Conservation (phyloP, 768 basidiomycete genomes). For the Leccinum broughii region DNA sequence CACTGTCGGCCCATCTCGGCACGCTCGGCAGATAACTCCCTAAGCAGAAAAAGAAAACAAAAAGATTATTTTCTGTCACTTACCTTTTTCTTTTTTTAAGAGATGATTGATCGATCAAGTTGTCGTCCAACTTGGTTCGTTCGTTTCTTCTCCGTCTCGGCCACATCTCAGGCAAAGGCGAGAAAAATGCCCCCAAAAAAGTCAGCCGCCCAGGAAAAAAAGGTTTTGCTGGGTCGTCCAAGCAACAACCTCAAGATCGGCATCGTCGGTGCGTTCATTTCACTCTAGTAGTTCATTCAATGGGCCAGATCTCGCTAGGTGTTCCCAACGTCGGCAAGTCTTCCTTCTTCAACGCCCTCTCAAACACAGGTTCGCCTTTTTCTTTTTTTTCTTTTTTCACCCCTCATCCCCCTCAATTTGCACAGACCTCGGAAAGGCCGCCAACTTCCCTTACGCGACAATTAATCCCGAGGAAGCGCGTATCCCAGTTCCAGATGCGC, state of each 20-base stretch:
- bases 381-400: neutral
- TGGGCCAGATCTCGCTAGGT: conserved; percentile 44
- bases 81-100: neutral
- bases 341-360: conserved; percentile 97
- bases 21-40: conserved; percentile 23
- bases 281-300: neutral
- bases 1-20: conserved; percentile 12
- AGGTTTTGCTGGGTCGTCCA: conserved; percentile 83
- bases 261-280: conserved; percentile 83
- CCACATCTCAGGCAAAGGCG: conserved; percentile 40
- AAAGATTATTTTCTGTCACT: neutral
- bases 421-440: conserved; percentile 86
- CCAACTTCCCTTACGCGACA: conserved; percentile 96
- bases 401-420: conserved; percentile 6
- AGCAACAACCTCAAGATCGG: conserved; percentile 98
- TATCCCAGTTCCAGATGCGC: conserved; percentile 89
- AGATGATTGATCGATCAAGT: conserved; percentile 36
- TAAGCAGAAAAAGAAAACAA: neutral
- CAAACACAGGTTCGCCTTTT: conserved; percentile 70
- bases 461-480: conserved; percentile 96
- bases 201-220: conserved; percentile 74
- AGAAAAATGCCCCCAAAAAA: conserved; percentile 93
- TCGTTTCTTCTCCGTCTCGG: conserved; percentile 39
- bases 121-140: conserved; percentile 15
- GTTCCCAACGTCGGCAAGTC: conserved; percentile 98